Conservation (phyloP, 148 eudicot species). For the Camellia lanceoleosa region DNA sequence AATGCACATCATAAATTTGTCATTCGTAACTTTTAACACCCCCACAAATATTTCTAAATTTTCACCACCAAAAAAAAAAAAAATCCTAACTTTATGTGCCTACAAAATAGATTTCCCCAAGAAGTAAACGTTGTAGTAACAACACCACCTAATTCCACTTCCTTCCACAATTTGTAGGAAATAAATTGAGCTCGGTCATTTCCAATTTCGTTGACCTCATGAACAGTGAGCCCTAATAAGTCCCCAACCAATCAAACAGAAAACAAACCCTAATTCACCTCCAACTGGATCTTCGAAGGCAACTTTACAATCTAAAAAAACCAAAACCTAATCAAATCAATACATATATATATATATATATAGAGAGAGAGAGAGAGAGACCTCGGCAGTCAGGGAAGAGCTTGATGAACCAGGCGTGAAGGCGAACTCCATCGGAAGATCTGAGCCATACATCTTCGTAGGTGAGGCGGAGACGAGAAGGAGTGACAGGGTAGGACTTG, state of each 20-base stretch:
- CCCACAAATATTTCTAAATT: too few species aligned
- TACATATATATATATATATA: background rate
- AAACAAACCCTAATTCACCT: slow-evolving; percentile 12
- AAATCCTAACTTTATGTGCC: too few species aligned
- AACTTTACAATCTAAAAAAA: background rate
- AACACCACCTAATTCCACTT: background rate
- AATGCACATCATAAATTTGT: too few species aligned
- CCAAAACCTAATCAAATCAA: background rate
- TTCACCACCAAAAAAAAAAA: background rate
- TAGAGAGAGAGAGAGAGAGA: slow-evolving; percentile 9
- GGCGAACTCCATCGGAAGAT: slow-evolving; percentile 84
- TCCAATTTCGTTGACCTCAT: background rate
- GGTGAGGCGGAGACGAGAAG: slow-evolving; percentile 67
- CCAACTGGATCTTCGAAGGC: background rate
- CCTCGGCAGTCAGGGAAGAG: slow-evolving; percentile 70
- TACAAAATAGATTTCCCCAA: too few species aligned
- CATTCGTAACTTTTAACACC: too few species aligned
- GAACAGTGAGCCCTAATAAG: background rate
- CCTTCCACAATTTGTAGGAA: background rate
- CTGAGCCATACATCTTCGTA: slow-evolving; percentile 95
- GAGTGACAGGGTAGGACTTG: slow-evolving; percentile 84
- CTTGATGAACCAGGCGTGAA: slow-evolving; percentile 94
- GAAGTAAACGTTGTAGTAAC: background rate
- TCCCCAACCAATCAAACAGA: background rate
- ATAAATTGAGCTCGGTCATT: background rate